Evolutionary conservation across 1,284 basidiomycete genomes (phyloP), one percentile per base, ranked within the genome.

Genomic region (Filobasidium uniguttulatum): DNA sequence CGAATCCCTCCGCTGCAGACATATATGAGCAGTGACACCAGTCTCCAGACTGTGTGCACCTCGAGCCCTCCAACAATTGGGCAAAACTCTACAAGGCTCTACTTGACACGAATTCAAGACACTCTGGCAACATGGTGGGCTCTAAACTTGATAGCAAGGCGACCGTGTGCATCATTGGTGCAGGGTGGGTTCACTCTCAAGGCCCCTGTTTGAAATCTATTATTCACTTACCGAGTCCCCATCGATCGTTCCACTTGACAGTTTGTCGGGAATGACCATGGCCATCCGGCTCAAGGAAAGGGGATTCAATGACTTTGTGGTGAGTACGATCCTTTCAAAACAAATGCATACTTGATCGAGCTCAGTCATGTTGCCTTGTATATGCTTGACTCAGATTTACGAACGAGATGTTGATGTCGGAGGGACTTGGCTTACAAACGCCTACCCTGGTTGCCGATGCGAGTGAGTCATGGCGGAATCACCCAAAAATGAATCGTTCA

Each of bases 361-460:
- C n/a, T n/a, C n/a, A n/a, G n/a, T n/a, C n/a, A n/a, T n/a, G n/a
- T 17, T 20, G 22, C 7, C 7, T 6, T n/a, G n/a, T n/a, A 20
- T 41, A 8, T 25, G n/a, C 2, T 31, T 3, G 30, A 33, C 7
- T 9, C 47, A 48, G 47, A 60, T 62, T 5, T 58, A 55, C 26
- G 59, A 62, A 40, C 49, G 59, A 25, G 59, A 61, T 17, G 46
- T 50, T 17, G 59, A 50, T 26, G 55, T 62, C 9, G 61, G 59
- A 15, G 58, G 58, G 19, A 52, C 37, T 38, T 46, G 44, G 46
- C 45, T 52, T 33, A 54, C 43, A 7, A 49, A 55, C 28, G 53
- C 59, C 53, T 29, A 60, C 56, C 34, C 60, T 55, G 61, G 61
- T 9, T 63, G 61, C 50, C 60, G 61, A 38, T 63, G 60, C 58